Evolutionary conservation across 805 yeast species (phyloP).

Genomic region (Candida odintsovae): DNA sequence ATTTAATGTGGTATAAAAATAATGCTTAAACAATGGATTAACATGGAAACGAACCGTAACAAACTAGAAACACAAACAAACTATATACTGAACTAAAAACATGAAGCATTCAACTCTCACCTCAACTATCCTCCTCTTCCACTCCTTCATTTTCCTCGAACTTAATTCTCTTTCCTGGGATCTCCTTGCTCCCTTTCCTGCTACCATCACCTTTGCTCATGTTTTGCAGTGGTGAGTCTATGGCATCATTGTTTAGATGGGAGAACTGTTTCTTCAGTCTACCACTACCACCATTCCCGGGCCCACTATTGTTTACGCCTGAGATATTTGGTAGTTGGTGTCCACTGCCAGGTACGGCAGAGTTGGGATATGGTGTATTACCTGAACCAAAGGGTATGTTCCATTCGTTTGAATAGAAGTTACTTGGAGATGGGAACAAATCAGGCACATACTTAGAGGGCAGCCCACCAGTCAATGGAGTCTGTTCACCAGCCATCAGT

Average conservation of each 20-base stretch:
- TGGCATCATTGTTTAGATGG: constrained; percentile 5
- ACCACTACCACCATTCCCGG: neutral
- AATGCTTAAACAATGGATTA: neutral
- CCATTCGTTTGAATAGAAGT: constrained; percentile 62
- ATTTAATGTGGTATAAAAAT: neutral
- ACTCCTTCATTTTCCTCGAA: neutral
- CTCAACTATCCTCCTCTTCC: neutral
- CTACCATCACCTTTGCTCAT: neutral
- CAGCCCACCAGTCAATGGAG: constrained; percentile 61
- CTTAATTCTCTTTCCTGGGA: constrained; percentile 3
- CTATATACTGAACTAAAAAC: neutral
- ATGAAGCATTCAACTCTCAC: neutral
- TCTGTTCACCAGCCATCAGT: constrained; percentile 47
- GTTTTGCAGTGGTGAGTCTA: constrained; percentile 15
- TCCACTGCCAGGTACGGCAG: constrained; percentile 18
- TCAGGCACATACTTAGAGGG: constrained; percentile 71
- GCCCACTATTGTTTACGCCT: neutral
- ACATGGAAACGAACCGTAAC: neutral
- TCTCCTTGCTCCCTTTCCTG: neutral
- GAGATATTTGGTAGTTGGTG: constrained; percentile 14
- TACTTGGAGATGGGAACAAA: constrained; percentile 77
- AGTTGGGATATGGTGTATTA: constrained; percentile 31
- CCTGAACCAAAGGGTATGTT: constrained; percentile 39
- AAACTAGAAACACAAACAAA: neutral
- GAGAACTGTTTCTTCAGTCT: neutral